phyloP scores from a whole-genome alignment of 2,329 filamentous ascomycete genomes.

The Aspergillus amoenus region DNA sequence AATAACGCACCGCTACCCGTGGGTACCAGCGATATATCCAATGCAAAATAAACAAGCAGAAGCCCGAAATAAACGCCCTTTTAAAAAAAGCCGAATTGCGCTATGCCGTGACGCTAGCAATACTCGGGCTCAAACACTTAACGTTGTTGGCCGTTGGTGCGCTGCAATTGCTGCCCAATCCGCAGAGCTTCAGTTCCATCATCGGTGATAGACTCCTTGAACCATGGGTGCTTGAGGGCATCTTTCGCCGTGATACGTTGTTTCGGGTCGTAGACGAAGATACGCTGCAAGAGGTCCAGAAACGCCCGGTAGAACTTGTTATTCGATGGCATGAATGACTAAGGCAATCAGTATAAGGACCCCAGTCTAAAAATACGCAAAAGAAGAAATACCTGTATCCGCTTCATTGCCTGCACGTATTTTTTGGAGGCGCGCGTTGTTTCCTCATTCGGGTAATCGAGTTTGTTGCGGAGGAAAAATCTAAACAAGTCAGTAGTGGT shows the following conservation, averaged over 20 bases:
- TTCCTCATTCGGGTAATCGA: conserved; percentile 64
- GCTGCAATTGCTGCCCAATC: conserved; percentile 50
- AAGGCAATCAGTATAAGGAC: conserved; percentile 19
- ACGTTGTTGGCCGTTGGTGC: conserved; percentile 26
- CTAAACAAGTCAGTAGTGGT: conserved; percentile 39
- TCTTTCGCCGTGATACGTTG: conserved; percentile 64
- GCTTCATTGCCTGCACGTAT: conserved; percentile 69
- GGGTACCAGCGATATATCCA: conserved; percentile 8
- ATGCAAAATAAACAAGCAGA: conserved; percentile 7
- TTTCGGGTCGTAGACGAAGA: conserved; percentile 68
- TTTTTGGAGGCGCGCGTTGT: conserved; percentile 64
- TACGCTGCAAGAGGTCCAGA: conserved; percentile 61
- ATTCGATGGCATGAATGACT: conserved; percentile 64
- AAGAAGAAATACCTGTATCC: conserved; percentile 52
- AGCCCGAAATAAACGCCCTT: conserved; percentile 2
- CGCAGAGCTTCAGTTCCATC: conserved; percentile 65
- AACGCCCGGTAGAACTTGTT: conserved; percentile 63
- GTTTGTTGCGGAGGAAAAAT: conserved; percentile 56
- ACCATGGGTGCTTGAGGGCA: conserved; percentile 66
- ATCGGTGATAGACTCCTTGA: conserved; percentile 63
- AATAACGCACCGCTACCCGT: conserved; percentile 10
- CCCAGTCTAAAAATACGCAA: not conserved
- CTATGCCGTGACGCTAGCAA: not conserved
- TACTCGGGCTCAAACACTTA: conserved; percentile 6
- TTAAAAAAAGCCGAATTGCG: not conserved